A percentile compares a stretch with the other conserved stretches of the same genome.
Evolutionary conservation across 306 rosid species (phyloP).

Genomic region (Pterocarpus macrocarpus): DNA sequence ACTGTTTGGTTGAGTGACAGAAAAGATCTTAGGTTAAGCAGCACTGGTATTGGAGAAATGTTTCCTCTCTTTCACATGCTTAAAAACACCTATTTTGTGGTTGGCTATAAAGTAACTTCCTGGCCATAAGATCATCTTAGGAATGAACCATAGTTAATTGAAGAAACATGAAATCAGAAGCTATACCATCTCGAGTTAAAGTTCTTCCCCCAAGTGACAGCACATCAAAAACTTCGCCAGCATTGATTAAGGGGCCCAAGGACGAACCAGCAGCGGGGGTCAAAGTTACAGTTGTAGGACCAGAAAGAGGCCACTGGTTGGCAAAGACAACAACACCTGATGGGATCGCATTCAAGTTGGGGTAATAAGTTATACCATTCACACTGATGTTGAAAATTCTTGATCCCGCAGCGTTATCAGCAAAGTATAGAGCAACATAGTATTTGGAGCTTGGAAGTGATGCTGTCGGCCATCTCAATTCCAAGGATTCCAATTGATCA

Average conservation of each 20-base stretch:
- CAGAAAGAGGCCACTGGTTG: conserved; percentile 82
- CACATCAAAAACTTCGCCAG: conserved; percentile 76
- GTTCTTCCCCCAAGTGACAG: conserved; percentile 77
- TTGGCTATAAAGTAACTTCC: conserved; percentile 14
- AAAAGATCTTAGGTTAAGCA: conserved; percentile 22
- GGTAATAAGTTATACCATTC: conserved; percentile 70
- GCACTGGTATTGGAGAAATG: conserved; percentile 25
- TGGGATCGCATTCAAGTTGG: conserved; percentile 59
- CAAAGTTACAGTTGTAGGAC: conserved; percentile 69
- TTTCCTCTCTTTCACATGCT: conserved; percentile 21
- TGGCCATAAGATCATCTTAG: conserved; percentile 35
- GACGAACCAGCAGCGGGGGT: conserved; percentile 67
- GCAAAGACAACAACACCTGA: conserved; percentile 82
- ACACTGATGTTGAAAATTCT: conserved; percentile 68
- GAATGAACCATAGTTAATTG: conserved; percentile 28
- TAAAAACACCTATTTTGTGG: conserved; percentile 8
- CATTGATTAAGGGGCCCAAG: conserved; percentile 80
- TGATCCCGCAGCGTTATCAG: conserved; percentile 55
- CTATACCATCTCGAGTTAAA: conserved; percentile 79
- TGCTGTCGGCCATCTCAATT: conserved; percentile 74
- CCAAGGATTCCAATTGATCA: conserved; percentile 55
- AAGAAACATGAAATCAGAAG: conserved; percentile 35
- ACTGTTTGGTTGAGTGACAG: conserved; percentile 22
- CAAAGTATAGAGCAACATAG: conserved; percentile 87
- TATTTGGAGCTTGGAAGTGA: conserved; percentile 63